A percentile compares a stretch with the other conserved stretches of the same genome.
phyloP scores from a whole-genome alignment of 306 rosid species.

The Lablab purpureus region DNA sequence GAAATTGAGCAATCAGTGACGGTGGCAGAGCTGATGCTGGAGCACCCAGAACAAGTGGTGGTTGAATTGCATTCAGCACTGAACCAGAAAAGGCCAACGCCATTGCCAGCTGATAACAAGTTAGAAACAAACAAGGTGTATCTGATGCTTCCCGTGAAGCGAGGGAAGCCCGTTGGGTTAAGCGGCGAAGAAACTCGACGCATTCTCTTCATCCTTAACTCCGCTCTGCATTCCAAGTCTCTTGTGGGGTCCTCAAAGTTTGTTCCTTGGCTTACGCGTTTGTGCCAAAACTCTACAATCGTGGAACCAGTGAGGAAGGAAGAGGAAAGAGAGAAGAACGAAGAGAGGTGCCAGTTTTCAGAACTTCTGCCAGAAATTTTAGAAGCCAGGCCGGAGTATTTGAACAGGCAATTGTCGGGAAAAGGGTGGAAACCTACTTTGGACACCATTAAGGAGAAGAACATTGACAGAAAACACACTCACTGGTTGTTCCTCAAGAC shows the following conservation, averaged over 20 bases:
- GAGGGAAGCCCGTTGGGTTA: constrained; percentile 68
- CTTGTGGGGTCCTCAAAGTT: constrained; percentile 51
- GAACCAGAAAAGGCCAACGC: constrained; percentile 56
- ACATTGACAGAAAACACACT: constrained; percentile 53
- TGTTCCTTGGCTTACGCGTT: constrained; percentile 64
- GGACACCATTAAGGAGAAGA: constrained; percentile 86
- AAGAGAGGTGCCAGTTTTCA: constrained; percentile 35
- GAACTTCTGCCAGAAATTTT: constrained; percentile 50
- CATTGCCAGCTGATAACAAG: constrained; percentile 75
- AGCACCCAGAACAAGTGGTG: constrained; percentile 80
- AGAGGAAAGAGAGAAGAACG: constrained; percentile 22
- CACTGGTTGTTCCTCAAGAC: constrained; percentile 65
- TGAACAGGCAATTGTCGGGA: constrained; percentile 76
- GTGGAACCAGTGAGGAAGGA: constrained; percentile 45
- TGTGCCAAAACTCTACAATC: constrained; percentile 48
- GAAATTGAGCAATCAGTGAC: constrained; percentile 60
- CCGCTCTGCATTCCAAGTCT: constrained; percentile 54
- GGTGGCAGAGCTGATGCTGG: constrained; percentile 88
- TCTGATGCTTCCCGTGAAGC: constrained; percentile 75
- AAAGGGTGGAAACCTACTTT: constrained; percentile 88
- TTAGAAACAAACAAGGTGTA: constrained; percentile 67
- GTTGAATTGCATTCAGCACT: constrained; percentile 70
- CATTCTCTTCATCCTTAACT: constrained; percentile 50
- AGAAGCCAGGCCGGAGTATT: constrained; percentile 70
- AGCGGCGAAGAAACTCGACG: constrained; percentile 59